Evolutionary conservation across 2,329 filamentous ascomycete species (phyloP).

Genomic region (Aphanocladium album): DNA sequence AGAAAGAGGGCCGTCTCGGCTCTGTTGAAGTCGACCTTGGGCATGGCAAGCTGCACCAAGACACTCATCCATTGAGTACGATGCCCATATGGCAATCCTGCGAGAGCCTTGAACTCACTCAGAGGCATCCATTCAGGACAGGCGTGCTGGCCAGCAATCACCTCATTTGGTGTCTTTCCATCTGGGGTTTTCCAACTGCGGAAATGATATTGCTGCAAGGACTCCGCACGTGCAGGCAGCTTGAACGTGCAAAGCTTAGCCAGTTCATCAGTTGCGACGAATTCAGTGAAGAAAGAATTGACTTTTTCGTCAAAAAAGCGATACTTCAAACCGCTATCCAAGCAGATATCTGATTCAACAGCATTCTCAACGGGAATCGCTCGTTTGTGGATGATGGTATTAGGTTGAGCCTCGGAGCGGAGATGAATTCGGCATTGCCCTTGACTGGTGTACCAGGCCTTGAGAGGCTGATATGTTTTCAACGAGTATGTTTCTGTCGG

Average conservation of each 20-base stretch:
- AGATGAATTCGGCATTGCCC: not conserved
- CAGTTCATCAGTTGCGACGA: constrained; percentile 25
- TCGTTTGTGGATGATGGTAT: not conserved
- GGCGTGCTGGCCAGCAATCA: constrained; percentile 42
- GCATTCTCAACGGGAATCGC: not conserved
- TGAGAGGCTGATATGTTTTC: not conserved
- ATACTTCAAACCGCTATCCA: not conserved
- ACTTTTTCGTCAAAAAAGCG: constrained; percentile 2
- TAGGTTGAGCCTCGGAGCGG: not conserved
- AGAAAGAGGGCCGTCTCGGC: constrained; percentile 42
- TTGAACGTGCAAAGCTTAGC: not conserved
- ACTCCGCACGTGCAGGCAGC: constrained; percentile 15
- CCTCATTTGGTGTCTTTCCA: constrained; percentile 40
- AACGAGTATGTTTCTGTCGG: not conserved
- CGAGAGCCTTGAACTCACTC: constrained; percentile 51
- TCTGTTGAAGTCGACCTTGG: constrained; percentile 46
- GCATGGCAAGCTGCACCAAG: constrained; percentile 41
- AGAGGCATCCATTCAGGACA: constrained; percentile 45
- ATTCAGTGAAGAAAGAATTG: constrained; percentile 14
- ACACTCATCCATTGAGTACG: constrained; percentile 53
- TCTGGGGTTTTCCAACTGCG: constrained; percentile 22
- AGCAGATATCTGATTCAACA: not conserved
- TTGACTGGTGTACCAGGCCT: not conserved
- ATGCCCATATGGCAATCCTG: constrained; percentile 41
- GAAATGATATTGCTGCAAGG: constrained; percentile 36